Evolutionary conservation across 805 yeast genomes (phyloP), one percentile per base, ranked within the genome.

Genomic region (Suhomyces pyralidae): DNA sequence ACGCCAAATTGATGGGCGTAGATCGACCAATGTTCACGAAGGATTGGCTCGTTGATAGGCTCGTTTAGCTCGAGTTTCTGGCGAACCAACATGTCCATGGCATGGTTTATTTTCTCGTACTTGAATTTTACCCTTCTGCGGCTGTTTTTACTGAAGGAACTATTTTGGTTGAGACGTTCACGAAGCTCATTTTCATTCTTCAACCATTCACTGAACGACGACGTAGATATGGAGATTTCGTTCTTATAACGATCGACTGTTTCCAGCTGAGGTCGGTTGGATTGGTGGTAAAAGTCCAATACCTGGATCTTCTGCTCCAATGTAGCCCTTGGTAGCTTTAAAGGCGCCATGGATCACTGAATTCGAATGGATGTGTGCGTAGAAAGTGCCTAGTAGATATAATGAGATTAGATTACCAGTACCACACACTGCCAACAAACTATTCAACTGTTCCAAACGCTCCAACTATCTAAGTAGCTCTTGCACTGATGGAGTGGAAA

Each of bases 201-300:
- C 40, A 83, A 61, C 88, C 88, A 83, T 59, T 82, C 86, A 58
- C 82, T 76, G 57, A 83, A 77, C 14, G 83, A 77, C 24, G 84
- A 80, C 1, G 86, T 81, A n/a, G 84, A 79, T 10, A 83, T 81
- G 14, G 85, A 74, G 48, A 79, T 74, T 55, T 71, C 72, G 50
- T 78, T 70, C 55, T 75, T 77, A 65, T 77, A 82, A 46, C 73
- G 65, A 44, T 81, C 81, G 19, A 83, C 87, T 0, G 83, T 79
- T 55, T 79, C 83, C 68, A 78, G 79, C 64, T 83, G 86, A 12
- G 86, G 81, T 46, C 80, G 65, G 43, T 74, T 74, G 3, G 77
- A 67, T 34, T 65, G 62, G 59, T 80, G 84, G 55, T 68, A 78
- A 61, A 71, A 76, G 62, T 82, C 83, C 26, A 83, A 64, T 24